These are phyloP conservation scores for Davidsoniella eucalypti DNA, from an alignment of 2,329 filamentous ascomycete species.

Conservation along the genomic window DNA sequence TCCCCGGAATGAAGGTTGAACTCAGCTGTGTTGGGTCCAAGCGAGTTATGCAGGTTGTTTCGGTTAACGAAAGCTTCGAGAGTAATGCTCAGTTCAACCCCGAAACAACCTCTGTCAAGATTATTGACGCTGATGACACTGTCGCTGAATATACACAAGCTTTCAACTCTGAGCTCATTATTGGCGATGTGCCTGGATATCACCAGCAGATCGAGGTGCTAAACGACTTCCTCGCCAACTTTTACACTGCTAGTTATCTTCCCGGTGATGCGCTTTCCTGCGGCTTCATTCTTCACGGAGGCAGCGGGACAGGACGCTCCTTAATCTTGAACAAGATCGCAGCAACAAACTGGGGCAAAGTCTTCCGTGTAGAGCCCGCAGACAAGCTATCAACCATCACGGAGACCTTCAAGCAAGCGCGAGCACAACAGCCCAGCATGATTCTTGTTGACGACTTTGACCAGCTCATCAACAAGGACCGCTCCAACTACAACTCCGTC, in stretches of 20 bases:
- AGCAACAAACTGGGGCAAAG: slow-evolving; percentile 51
- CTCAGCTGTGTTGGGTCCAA: slow-evolving; percentile 24
- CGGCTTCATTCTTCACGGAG: slow-evolving; percentile 62
- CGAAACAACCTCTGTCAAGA: slow-evolving; percentile 23
- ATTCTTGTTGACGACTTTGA: slow-evolving; percentile 68
- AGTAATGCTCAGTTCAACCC: slow-evolving; percentile 21
- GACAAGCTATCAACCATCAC: slow-evolving; percentile 44
- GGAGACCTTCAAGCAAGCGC: slow-evolving; percentile 53
- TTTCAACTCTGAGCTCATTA: slow-evolving; percentile 13
- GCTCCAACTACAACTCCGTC: slow-evolving; percentile 32
- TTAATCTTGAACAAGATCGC: slow-evolving; percentile 54
- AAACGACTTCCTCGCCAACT: slow-evolving; percentile 47
- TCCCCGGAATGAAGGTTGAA: slow-evolving; percentile 55
- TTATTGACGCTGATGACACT: slow-evolving; percentile 20
- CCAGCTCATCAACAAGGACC: slow-evolving; percentile 45
- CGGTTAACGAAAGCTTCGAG: slow-evolving; percentile 8
- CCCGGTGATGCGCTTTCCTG: slow-evolving; percentile 25
- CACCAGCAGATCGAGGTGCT: slow-evolving; percentile 45
- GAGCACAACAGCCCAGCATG: slow-evolving; percentile 53
- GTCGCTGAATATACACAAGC: slow-evolving; percentile 13
- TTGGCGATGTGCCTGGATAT: slow-evolving; percentile 48
- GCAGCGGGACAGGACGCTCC: slow-evolving; percentile 72
- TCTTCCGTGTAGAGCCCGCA: slow-evolving; percentile 41
- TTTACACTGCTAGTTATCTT: slow-evolving; percentile 25
- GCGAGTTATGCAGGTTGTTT: slow-evolving; percentile 15